Conservation (phyloP, 352 stramenopile species). For the Phytopythium kandeliae region DNA sequence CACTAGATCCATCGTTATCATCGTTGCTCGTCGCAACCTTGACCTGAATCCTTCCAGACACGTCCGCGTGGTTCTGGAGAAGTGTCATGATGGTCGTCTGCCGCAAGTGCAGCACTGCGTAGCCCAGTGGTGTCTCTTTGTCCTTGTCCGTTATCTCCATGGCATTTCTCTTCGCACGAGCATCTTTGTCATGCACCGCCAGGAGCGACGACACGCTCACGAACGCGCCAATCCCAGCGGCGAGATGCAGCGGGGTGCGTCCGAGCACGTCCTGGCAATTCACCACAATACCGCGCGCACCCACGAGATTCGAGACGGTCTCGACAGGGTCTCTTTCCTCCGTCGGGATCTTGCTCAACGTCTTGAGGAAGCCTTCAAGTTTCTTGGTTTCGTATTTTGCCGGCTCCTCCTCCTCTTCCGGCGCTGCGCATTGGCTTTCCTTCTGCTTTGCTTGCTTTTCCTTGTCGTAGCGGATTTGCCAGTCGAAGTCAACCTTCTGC, state of each 20-base stretch:
- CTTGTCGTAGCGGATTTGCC: constrained; percentile 45
- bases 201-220: constrained; percentile 69
- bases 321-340: constrained; percentile 63
- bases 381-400: constrained; percentile 43
- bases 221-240: constrained; percentile 67
- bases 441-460: constrained; percentile 23
- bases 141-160: constrained; percentile 36
- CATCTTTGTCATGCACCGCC: constrained; percentile 13
- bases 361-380: constrained; percentile 26
- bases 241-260: constrained; percentile 55
- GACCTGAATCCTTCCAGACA: constrained; percentile 43
- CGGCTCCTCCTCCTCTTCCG: constrained; percentile 20
- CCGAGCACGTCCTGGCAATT: constrained; percentile 36
- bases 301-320: constrained; percentile 63
- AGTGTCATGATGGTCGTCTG: constrained; percentile 77
- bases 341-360: constrained; percentile 33
- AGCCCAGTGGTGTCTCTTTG: constrained; percentile 49
- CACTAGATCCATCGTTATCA: not conserved
- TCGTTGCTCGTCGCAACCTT: constrained; percentile 2
- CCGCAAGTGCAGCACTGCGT: constrained; percentile 48
- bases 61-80: constrained; percentile 50
- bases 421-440: constrained; percentile 8
- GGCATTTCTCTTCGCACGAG: constrained; percentile 14
- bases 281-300: constrained; percentile 38
- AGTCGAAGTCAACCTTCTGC: constrained; percentile 64